Percentiles rank a stretch among this genome's conserved stretches.
Conservation (phyloP, 2,329 filamentous ascomycete genomes). For the Pseudopithomyces maydicus region DNA sequence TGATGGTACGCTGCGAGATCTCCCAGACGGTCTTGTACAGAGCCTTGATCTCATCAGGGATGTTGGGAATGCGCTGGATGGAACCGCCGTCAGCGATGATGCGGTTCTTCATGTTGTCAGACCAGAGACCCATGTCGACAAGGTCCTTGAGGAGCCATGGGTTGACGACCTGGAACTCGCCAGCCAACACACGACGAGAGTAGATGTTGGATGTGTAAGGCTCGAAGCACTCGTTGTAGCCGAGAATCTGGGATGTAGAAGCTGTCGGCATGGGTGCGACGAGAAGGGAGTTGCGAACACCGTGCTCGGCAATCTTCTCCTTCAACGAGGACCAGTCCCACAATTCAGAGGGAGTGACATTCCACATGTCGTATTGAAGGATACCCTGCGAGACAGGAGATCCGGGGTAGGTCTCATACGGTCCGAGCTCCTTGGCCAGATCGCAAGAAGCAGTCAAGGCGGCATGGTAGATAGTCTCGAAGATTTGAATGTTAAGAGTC, state of each 20-base stretch:
- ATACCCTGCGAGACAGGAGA: conserved; percentile 94
- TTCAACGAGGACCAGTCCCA: conserved; percentile 96
- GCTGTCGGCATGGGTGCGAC: conserved; percentile 98
- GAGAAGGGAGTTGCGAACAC: conserved; percentile 92
- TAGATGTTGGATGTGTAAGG: conserved; percentile 99
- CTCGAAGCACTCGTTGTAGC: conserved; percentile 99
- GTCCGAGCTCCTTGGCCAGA: conserved; percentile 79
- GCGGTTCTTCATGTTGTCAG: conserved; percentile 99
- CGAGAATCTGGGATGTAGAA: conserved; percentile 94
- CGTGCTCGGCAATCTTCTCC: conserved; percentile 87
- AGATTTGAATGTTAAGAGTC: conserved; percentile 96
- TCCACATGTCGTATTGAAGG: conserved; percentile 99
- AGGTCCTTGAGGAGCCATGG: conserved; percentile 98
- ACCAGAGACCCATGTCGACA: conserved; percentile 97
- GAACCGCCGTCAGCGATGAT: conserved; percentile 98
- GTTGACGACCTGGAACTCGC: conserved; percentile 99
- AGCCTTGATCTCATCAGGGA: conserved; percentile 91
- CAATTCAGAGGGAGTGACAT: conserved; percentile 86
- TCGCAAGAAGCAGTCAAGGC: conserved; percentile 88
- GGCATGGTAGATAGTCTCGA: conserved; percentile 98
- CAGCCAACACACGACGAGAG: conserved; percentile 94
- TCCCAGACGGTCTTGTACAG: conserved; percentile 99
- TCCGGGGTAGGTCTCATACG: conserved; percentile 90
- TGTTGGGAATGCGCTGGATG: conserved; percentile 95
- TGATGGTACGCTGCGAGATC: conserved; percentile 91